Evolutionary conservation across 768 basidiomycete species (phyloP), one percentile per base, ranked within the genome.

Genomic region (Tulasnella sp.): DNA sequence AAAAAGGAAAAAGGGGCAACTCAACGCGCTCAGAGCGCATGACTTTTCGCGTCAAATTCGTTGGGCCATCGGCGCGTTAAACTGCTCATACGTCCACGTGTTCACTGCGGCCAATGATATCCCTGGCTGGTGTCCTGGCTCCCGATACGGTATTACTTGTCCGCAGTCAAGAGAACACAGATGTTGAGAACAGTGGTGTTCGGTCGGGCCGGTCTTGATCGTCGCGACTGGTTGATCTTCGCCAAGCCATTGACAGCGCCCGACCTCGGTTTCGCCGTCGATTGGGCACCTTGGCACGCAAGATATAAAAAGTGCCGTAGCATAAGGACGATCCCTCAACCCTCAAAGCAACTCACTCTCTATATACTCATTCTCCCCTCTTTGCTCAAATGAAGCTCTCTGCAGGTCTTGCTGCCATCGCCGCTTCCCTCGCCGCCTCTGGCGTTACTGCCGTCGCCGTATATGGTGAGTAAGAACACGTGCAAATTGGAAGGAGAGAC

Each of bases 341-440:
- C 10, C 61, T 67, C 61, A 67, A 32, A 32, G 61, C 61, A 67
- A 67, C 61, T 6, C 7, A 26, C 61, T 67, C 61, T 67, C 61
- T 67, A 35, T 67, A 35, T 67, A 29, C n/a, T 23, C 23, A 26
- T 67, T 15, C 29, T 40, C 51, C 44, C 16, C 44, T 44, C 44
- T 75, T 42, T 26, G 29, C n/a, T 39, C 57, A 51, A 48, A 75
- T 75, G 74, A 75, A 75, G 74, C 74, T 75, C 74, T 75, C 74
- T 10, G 46, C 74, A 6, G 74, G 74, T 23, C 74, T 75, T 55
- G 74, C 74, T 51, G 55, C 74, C 46, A 7, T 75, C 37, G 74
- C 74, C 16, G 74, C 74, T 4, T 55, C 46, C 29, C 5, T 75
- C 46, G 35, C 74, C 35, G 74, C 29, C n/a, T 26, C 44, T 20